A percentile compares a stretch with the other conserved stretches of the same genome.
Conservation (phyloP, 768 basidiomycete genomes). For the Leccinum rimulosum region DNA sequence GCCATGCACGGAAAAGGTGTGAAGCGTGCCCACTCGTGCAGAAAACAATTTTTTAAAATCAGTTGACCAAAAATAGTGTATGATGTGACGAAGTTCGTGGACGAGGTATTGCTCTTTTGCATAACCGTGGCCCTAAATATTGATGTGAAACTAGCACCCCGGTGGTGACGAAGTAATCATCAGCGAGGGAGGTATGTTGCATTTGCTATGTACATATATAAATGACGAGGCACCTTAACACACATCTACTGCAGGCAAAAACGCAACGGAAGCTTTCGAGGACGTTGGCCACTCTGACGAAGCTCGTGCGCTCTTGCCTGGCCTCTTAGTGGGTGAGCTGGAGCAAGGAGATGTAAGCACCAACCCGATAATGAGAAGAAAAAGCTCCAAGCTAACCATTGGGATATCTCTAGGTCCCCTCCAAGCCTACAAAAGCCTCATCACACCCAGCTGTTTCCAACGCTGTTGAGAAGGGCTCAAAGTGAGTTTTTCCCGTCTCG, state of each 20-base stretch:
- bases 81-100: slow-evolving; percentile 89
- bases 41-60: not conserved
- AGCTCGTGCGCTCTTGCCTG: slow-evolving; percentile 80
- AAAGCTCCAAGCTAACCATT: slow-evolving; percentile 1
- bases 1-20: slow-evolving; percentile 84
- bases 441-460: slow-evolving; percentile 38
- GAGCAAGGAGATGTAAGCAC: slow-evolving; percentile 62
- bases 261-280: slow-evolving; percentile 98
- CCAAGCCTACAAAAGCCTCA: slow-evolving; percentile 50
- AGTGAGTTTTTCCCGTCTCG: slow-evolving; percentile 40
- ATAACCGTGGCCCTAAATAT: not conserved
- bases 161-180: slow-evolving; percentile 98
- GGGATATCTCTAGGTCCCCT: slow-evolving; percentile 38
- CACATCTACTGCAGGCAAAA: slow-evolving; percentile 62
- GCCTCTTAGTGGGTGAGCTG: slow-evolving; percentile 80
- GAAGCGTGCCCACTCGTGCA: slow-evolving; percentile 2
- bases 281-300: slow-evolving; percentile 99
- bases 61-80: slow-evolving; percentile 60
- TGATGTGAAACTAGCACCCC: slow-evolving; percentile 62
- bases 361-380: not conserved
- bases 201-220: not conserved
- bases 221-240: not conserved
- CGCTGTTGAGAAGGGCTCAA: slow-evolving; percentile 67
- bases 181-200: slow-evolving; percentile 79
- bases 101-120: slow-evolving; percentile 62